Evolutionary conservation across 345 rosid genomes (phyloP), one percentile per base, ranked within the genome.

Genomic region (Brassica napus): DNA sequence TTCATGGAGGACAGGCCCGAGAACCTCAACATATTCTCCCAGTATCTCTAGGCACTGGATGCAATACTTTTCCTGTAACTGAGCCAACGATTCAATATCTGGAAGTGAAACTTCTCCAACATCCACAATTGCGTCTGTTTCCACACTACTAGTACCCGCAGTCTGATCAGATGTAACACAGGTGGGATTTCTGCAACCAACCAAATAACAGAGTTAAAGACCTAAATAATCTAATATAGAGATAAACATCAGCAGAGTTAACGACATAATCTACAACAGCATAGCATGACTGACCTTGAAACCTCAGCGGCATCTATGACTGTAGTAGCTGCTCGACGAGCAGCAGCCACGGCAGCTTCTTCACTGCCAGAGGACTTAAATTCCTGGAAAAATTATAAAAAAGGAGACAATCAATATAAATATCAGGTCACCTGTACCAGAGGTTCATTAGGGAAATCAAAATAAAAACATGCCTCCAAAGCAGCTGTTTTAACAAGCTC

Each of bases 11-110:
- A 95, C 99, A 77, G 99, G 99, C 62, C 97, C 98, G 55, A 95
- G 93, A 68, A 95, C 98, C 86, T 95, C 99, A 26, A 95, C 96
- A 84, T 95, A 95, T 81, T 93, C 98, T 60, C 99, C 99, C 78
- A 95, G 86, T 67, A 82, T 81, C 83, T 90, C 97, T 69, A 95
- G 97, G 87, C 97, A 91, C 83, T 88, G 99, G 67, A 95, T 89
- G 87, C 98, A 93, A 71, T 88, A 93, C 72, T 88, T 95, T 86
- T 95, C 99, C 82, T 94, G 92, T 77, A 89, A 77, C 85, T 89
- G 93, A 49, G 90, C 88, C 81, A 95, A 90, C 32, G 82, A 73
- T 74, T 92, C 99, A 16, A 72, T 49, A 81, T 86, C 94, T 63
- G 93, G 98, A 65, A 93, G 71, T 57, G 87, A 91, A 87, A 89